phyloP scores from a whole-genome alignment of 306 rosid species.

The Begonia loranthoides region DNA sequence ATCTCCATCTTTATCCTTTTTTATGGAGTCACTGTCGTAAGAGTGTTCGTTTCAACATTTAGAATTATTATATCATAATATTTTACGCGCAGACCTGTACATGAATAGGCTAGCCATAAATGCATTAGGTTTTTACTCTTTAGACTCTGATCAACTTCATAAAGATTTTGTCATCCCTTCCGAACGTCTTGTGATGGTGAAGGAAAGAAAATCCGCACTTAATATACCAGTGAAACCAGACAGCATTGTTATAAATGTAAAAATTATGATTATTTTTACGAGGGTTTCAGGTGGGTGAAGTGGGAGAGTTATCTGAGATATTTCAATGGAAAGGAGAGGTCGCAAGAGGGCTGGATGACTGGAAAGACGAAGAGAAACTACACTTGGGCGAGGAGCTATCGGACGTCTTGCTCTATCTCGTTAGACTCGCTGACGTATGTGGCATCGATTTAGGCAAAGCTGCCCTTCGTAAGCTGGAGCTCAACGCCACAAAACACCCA shows the following conservation, averaged over 20 bases:
- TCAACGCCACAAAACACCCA: constrained; percentile 7
- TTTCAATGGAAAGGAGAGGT: constrained; percentile 1
- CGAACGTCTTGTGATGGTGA: not conserved
- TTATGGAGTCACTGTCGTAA: too few relatives aligned
- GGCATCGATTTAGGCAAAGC: constrained; percentile 8
- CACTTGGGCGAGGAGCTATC: constrained; percentile 9
- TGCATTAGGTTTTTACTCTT: too few relatives aligned
- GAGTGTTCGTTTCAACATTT: too few relatives aligned
- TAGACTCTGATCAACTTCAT: not conserved
- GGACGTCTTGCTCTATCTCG: constrained; percentile 7
- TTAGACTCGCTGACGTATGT: constrained; percentile 4
- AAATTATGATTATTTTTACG: too few relatives aligned
- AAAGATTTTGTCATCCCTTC: too few relatives aligned
- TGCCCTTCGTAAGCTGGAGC: constrained; percentile 2
- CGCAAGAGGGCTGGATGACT: constrained; percentile 5
- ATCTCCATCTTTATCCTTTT: too few relatives aligned
- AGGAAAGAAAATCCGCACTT: not conserved
- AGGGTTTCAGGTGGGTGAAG: not conserved
- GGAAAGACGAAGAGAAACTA: constrained; percentile 9
- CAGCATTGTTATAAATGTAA: too few relatives aligned
- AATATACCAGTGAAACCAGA: not conserved
- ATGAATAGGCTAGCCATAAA: too few relatives aligned
- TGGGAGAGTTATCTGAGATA: not conserved
- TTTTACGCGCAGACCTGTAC: too few relatives aligned
- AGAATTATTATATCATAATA: too few relatives aligned